Base-by-base conservation (phyloP, 108 stramenopile genomes). In the Cyclotella cryptica region DNA sequence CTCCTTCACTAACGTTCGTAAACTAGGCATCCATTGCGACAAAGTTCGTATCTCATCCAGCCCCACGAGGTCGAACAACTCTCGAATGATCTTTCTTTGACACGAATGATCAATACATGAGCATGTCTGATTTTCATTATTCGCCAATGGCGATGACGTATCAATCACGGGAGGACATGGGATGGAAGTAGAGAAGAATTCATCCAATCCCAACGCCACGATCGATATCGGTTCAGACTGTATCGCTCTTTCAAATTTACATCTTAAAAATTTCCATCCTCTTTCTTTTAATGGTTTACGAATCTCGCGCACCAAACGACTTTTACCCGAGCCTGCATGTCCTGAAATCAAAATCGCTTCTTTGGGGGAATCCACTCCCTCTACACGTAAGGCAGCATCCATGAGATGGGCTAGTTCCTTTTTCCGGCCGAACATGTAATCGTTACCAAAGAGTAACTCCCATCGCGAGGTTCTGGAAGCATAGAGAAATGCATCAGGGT, bases 351-450 rank as follows among this genome's bases (percentile, higher is more conserved):
- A 60, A 10, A 72, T 43, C 7, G 47, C 72, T 57, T 72, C 72
- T 45, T 72, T 72, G 27, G 14, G 27, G 17, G 22, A 26, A 58
- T 44, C 41, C 6, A 18, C 35, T 10, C 18, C 43, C 47, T 62
- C 44, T 27, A 72, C 29, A 26, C 72, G 59, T 45, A 17, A 30
- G 10, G 61, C 72, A 45, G 74, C 65, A 66, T 42, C 41, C 65
- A 66, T 55, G 1, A 75, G 41, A 6, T 49, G 30, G 40, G 42
- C 15, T 24, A 75, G 7, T 43, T 75, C 74, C 24, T 54, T 54
- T 53, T 66, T 28, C 22, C 74, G 39, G 10, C 74, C 74, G 66
- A 75, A 75, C 65, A 75, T 39, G 19, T 53, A 51, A 75, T 55
- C 43, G 42, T 46, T 58, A 7, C 65, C 74, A 51, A 66, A 75